A percentile compares a stretch with the other conserved stretches of the same genome.
Evolutionary conservation across 2,329 filamentous ascomycete species (phyloP).

Genomic region (Arthroderma sp.): DNA sequence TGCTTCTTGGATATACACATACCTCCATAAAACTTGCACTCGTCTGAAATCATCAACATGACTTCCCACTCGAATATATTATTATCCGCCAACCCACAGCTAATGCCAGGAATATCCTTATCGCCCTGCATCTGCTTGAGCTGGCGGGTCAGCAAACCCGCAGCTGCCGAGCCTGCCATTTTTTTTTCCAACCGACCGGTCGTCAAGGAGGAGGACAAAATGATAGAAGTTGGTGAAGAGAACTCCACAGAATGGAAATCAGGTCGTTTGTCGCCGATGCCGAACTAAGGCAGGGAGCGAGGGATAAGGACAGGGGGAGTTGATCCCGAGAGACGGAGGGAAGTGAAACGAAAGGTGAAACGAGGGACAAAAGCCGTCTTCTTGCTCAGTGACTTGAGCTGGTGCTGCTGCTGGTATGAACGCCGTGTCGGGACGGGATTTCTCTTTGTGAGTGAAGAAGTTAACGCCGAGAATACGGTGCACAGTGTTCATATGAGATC

Average conservation of each 20-base stretch:
- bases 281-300: not conserved
- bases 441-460: too few species aligned
- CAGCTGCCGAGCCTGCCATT: slow-evolving; percentile 38
- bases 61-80: slow-evolving; percentile 97
- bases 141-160: slow-evolving; percentile 65
- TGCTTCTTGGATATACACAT: slow-evolving; percentile 19
- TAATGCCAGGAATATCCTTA: slow-evolving; percentile 88
- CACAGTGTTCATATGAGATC: too few species aligned
- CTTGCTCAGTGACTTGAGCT: too few species aligned
- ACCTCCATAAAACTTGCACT: slow-evolving; percentile 90
- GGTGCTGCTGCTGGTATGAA: too few species aligned
- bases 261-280: not conserved
- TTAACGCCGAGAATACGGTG: too few species aligned
- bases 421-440: too few species aligned
- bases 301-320: not conserved
- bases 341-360: too few species aligned
- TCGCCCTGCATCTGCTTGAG: slow-evolving; percentile 88
- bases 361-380: too few species aligned
- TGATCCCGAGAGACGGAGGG: too few species aligned
- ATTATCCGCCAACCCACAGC: slow-evolving; percentile 69
- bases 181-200: slow-evolving; percentile 14
- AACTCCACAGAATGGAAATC: too few species aligned
- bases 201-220: too few species aligned
- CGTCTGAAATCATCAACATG: slow-evolving; percentile 95
- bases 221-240: too few species aligned